Evolutionary conservation across 192 early-diverging fungal genomes (phyloP).

Genomic region (Coemansia sp.): DNA sequence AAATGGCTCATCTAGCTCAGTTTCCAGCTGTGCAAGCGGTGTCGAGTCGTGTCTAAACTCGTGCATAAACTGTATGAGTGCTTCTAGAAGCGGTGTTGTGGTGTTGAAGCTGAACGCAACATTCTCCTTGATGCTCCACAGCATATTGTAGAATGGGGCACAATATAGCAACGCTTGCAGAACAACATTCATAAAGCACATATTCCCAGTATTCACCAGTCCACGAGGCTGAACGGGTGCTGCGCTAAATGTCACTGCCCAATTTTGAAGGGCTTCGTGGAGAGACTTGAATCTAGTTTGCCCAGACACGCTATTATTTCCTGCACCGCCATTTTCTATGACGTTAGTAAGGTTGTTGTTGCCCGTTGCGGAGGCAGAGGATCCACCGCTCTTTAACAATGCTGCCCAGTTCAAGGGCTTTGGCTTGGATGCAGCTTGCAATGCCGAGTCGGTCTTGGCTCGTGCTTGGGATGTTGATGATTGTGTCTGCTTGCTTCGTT

Average conservation of each 20-base stretch:
- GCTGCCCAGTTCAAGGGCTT: slow-evolving; percentile 47
- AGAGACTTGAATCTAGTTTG: slow-evolving; percentile 31
- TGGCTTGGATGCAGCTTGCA: slow-evolving; percentile 11
- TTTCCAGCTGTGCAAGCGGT: slow-evolving; percentile 45
- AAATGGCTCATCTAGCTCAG: slow-evolving; percentile 67
- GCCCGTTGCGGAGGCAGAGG: neutral
- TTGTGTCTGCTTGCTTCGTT: neutral
- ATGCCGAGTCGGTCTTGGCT: neutral
- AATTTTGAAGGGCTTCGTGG: slow-evolving; percentile 35
- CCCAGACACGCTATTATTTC: neutral
- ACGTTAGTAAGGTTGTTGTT: neutral
- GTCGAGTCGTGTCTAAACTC: slow-evolving; percentile 48
- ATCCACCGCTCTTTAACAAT: slow-evolving; percentile 20
- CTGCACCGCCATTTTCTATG: neutral
- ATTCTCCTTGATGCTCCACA: slow-evolving; percentile 64
- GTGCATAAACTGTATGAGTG: slow-evolving; percentile 61
- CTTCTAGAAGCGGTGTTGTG: slow-evolving; percentile 78
- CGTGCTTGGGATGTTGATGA: neutral
- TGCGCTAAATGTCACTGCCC: slow-evolving; percentile 24
- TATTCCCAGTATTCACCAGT: slow-evolving; percentile 94
- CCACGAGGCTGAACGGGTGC: slow-evolving; percentile 80
- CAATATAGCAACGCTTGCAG: slow-evolving; percentile 93
- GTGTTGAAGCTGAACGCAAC: slow-evolving; percentile 72
- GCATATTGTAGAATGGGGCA: slow-evolving; percentile 87
- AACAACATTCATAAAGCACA: slow-evolving; percentile 98